Conservation (phyloP, 176 grass and related monocot species). For the Musa troglodytarum region DNA sequence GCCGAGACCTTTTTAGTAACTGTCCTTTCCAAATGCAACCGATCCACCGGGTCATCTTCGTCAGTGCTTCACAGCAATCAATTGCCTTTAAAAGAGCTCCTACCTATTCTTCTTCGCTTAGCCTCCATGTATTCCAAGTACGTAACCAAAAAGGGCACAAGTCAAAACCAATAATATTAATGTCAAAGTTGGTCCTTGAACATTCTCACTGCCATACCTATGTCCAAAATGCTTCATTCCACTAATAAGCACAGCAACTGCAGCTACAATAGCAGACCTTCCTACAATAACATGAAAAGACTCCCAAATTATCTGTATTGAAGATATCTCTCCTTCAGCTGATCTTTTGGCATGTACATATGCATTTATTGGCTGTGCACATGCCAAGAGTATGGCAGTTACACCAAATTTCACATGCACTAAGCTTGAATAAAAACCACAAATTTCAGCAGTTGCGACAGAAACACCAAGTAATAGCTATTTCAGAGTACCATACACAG, state of each 20-base stretch:
- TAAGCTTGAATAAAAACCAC: constrained; percentile 55
- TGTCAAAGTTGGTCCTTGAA: constrained; percentile 74
- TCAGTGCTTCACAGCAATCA: constrained; percentile 80
- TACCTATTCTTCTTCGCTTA: constrained; percentile 27
- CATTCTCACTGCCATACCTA: constrained; percentile 74
- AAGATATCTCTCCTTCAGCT: constrained; percentile 35
- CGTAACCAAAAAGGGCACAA: constrained; percentile 35
- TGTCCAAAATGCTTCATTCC: constrained; percentile 89
- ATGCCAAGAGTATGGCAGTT: constrained; percentile 46
- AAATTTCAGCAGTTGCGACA: constrained; percentile 60
- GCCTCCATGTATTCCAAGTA: constrained; percentile 71
- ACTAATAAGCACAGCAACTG: constrained; percentile 58
- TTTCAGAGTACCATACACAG: constrained; percentile 77
- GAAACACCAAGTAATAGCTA: constrained; percentile 68
- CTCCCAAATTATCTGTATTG: constrained; percentile 64
- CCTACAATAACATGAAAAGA: constrained; percentile 73
- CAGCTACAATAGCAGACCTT: constrained; percentile 55
- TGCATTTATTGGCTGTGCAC: constrained; percentile 71
- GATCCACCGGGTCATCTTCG: constrained; percentile 77
- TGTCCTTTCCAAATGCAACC: constrained; percentile 49
- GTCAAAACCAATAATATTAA: constrained; percentile 73
- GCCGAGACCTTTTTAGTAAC: constrained; percentile 38
- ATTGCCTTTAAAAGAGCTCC: constrained; percentile 34
- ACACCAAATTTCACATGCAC: constrained; percentile 86
- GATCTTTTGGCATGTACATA: constrained; percentile 58